These are phyloP conservation scores for Lachnellula cervina DNA, from an alignment of 2,329 filamentous ascomycete species.

Conservation along the genomic window DNA sequence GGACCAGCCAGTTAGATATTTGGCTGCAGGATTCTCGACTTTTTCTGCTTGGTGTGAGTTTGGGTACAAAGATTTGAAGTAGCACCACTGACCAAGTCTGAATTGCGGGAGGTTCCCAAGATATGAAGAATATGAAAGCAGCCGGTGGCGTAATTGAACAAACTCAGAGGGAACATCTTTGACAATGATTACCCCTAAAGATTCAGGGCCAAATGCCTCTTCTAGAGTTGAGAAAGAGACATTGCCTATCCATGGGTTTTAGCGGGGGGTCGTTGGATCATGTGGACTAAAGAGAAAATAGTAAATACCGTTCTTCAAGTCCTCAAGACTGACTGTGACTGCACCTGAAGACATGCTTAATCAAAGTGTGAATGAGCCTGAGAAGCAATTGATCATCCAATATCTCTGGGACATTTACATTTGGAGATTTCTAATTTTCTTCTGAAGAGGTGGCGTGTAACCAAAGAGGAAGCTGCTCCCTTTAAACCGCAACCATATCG, in stretches of 20 bases:
- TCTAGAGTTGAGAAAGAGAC: conserved; percentile 66
- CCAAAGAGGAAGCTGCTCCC: conserved; percentile 1
- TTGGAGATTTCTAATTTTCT: neutral
- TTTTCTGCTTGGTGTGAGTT: conserved; percentile 38
- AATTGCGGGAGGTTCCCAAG: conserved; percentile 72
- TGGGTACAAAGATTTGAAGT: neutral
- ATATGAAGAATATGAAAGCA: conserved; percentile 84
- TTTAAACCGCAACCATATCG: neutral
- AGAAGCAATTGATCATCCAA: no score
- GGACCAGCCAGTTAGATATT: conserved; percentile 71
- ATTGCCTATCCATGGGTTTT: conserved; percentile 43
- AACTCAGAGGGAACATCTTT: conserved; percentile 76
- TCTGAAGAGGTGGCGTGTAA: neutral
- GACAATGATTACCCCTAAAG: conserved; percentile 89
- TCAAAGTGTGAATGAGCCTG: neutral
- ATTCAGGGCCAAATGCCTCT: conserved; percentile 83
- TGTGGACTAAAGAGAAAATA: conserved; percentile 30
- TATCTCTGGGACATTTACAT: neutral
- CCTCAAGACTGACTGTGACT: conserved; percentile 53
- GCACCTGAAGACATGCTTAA: conserved; percentile 23
- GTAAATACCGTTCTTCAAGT: conserved; percentile 52
- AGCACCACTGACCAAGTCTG: conserved; percentile 57
- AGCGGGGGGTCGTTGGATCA: conserved; percentile 4
- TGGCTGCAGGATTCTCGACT: conserved; percentile 55
- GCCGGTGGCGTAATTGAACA: conserved; percentile 60